Evolutionary conservation across 805 yeast species (phyloP), one percentile per base, ranked within the genome.

Genomic region (Geotrichum ghanense): DNA sequence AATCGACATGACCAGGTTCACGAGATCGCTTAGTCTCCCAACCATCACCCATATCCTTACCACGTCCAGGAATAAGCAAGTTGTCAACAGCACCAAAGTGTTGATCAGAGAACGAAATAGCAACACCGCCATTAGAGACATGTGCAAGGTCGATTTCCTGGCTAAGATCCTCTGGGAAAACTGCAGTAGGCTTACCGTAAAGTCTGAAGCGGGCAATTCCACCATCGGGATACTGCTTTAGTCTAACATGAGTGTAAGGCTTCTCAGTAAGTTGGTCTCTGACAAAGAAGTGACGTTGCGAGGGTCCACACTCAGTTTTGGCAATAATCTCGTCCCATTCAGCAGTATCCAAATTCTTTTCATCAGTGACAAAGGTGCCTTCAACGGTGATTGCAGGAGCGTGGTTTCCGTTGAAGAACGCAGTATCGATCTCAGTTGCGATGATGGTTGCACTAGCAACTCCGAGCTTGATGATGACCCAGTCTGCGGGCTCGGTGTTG

Each of bases 11-110:
- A 41, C 85, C 88, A 3, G 79, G 76, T 10, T 68, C 71, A 62
- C 97, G 75, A 1, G 96, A 87, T 62, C 98, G 78, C 56, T 76
- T 78, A 21, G 98, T 90, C 63, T 90, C 98, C 98, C 98, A 90
- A 12, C 98, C 98, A 60, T 92, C 97, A 44, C 92, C 78, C 97
- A 90, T 90, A 64, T 90, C 96, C 56, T 74, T 76, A 45, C 98
- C 98, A 50, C 97, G 78, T 14, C 97, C 97, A 1, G 97, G 97
- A 47, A 90, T 70, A 48, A 90, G 68, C 51, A 90, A 69, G 67
- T 90, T 90, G 63, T 85, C 94, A 34, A 89, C 95, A 41, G 90
- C 75, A 34, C 96, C 95, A 60, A 90, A 90, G 67, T 89, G 97
- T 68, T 90, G 95, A 67, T 92, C 96, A 1, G 94, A 82, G 56